Conservation (phyloP, 192 early-diverging fungal genomes). For the Dissophora ornata region DNA sequence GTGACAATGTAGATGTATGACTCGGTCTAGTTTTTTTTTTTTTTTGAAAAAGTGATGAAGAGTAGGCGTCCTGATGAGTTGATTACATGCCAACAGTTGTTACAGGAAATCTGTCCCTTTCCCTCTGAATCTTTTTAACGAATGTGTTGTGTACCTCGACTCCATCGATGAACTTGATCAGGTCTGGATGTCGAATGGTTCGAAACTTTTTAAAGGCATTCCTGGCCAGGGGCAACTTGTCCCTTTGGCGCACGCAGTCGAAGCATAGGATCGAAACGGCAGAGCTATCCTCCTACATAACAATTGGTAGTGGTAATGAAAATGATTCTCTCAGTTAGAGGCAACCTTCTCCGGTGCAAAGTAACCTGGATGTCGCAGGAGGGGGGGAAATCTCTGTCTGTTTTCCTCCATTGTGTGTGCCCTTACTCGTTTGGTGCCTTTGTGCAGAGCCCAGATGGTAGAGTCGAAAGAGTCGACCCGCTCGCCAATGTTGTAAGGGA, state of each 20-base stretch:
- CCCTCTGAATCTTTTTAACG: too few relatives aligned
- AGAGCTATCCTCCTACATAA: slow-evolving; percentile 68
- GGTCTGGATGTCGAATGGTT: slow-evolving; percentile 91
- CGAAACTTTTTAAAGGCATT: slow-evolving; percentile 89
- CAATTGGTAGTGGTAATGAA: too few relatives aligned
- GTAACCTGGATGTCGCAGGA: too few relatives aligned
- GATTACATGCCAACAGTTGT: too few relatives aligned
- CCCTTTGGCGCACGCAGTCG: slow-evolving; percentile 71
- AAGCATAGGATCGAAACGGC: slow-evolving; percentile 87
- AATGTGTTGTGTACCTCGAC: slow-evolving; percentile 76
- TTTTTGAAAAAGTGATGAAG: too few relatives aligned
- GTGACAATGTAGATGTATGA: slow-evolving; percentile 89
- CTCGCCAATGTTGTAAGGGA: slow-evolving; percentile 77
- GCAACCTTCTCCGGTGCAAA: too few relatives aligned
- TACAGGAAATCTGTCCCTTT: too few relatives aligned
- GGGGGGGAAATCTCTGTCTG: too few relatives aligned
- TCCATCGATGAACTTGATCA: slow-evolving; percentile 88
- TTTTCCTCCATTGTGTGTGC: neutral
- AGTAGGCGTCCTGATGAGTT: neutral
- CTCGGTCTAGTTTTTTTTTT: slow-evolving; percentile 64
- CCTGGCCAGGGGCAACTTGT: slow-evolving; percentile 83
- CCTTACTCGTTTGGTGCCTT: slow-evolving; percentile 72
- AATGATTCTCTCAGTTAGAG: too few relatives aligned
- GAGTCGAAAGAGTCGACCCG: slow-evolving; percentile 67
- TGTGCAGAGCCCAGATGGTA: slow-evolving; percentile 74